Conservation (phyloP, 73 alveolate species). For the Paramecium biaurelia region DNA sequence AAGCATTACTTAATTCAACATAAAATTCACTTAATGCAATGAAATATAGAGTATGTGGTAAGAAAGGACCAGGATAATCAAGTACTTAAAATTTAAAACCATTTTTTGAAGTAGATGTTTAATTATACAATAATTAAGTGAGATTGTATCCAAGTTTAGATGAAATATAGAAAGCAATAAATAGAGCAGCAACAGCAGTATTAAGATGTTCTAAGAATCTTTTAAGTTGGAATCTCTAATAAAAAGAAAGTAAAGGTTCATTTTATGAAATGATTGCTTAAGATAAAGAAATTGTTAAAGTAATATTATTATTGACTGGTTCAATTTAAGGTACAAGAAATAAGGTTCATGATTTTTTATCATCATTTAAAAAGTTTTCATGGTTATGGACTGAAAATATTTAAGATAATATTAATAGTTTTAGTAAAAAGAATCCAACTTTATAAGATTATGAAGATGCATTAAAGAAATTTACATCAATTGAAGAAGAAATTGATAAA, state of each 20-base stretch:
- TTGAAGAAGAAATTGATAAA: conserved; percentile 89
- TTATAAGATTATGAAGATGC: conserved; percentile 97
- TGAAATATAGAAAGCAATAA: conserved; percentile 91
- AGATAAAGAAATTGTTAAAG: conserved; percentile 99
- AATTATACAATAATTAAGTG: conserved; percentile 91
- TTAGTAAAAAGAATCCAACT: conserved; percentile 93
- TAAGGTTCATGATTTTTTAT: conserved; percentile 86
- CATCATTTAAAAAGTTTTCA: conserved; percentile 93
- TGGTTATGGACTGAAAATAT: conserved; percentile 99
- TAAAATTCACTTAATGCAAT: conserved; percentile 97
- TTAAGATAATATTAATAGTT: conserved; percentile 92
- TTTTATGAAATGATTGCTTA: conserved; percentile 99
- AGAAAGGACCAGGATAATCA: conserved; percentile 74
- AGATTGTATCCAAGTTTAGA: conserved; percentile 86
- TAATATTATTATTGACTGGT: conserved; percentile 99
- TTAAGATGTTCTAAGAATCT: conserved; percentile 98
- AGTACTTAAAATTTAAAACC: conserved; percentile 88
- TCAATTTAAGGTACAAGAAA: conserved; percentile 97
- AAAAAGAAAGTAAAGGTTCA: conserved; percentile 93
- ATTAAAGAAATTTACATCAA: conserved; percentile 80
- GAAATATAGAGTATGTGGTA: conserved; percentile 99
- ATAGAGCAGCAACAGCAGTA: conserved; percentile 99
- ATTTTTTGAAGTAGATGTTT: conserved; percentile 99
- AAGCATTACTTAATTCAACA: conserved; percentile 99
- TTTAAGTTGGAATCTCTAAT: conserved; percentile 94